Evolutionary conservation across 2,329 filamentous ascomycete species (phyloP).

Genomic region (Cordyceps javanica): DNA sequence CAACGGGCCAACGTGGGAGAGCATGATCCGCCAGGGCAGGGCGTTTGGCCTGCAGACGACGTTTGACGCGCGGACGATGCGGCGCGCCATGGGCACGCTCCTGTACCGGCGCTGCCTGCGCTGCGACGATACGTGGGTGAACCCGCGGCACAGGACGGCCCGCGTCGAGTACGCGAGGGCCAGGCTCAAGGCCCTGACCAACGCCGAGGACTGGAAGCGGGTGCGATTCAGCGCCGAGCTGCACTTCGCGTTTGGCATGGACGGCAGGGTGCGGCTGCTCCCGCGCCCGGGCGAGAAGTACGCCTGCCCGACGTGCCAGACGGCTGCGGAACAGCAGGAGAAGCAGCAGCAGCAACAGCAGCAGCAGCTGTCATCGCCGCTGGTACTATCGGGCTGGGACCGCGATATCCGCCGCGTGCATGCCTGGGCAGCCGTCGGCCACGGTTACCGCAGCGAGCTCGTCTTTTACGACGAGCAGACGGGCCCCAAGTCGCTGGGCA

Average conservation of each 20-base stretch:
- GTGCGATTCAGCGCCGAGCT: constrained; percentile 32
- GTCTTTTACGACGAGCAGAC: constrained; percentile 32
- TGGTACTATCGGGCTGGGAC: constrained; percentile 21
- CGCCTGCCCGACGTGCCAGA: constrained; percentile 24
- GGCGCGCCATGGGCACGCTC: constrained; percentile 32
- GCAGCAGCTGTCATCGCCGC: neutral
- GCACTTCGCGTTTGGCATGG: constrained; percentile 33
- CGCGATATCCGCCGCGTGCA: constrained; percentile 29
- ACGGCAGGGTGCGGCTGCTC: constrained; percentile 29
- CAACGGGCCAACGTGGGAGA: constrained; percentile 1
- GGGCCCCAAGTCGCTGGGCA: constrained; percentile 25
- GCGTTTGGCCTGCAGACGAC: constrained; percentile 27
- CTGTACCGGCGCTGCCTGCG: constrained; percentile 29
- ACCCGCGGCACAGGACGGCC: constrained; percentile 27
- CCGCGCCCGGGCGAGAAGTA: constrained; percentile 28
- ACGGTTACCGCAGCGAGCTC: constrained; percentile 32
- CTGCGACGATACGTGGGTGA: constrained; percentile 25
- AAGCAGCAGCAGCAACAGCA: neutral
- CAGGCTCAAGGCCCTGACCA: constrained; percentile 27
- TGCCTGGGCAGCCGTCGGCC: constrained; percentile 29
- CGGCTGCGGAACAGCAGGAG: constrained; percentile 4
- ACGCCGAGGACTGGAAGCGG: constrained; percentile 26
- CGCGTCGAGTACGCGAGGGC: constrained; percentile 28
- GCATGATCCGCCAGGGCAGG: constrained; percentile 18
- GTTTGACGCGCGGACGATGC: constrained; percentile 30